These are phyloP conservation scores for Pulveroboletus sp. DNA, from an alignment of 768 basidiomycete species.

Conservation along the genomic window DNA sequence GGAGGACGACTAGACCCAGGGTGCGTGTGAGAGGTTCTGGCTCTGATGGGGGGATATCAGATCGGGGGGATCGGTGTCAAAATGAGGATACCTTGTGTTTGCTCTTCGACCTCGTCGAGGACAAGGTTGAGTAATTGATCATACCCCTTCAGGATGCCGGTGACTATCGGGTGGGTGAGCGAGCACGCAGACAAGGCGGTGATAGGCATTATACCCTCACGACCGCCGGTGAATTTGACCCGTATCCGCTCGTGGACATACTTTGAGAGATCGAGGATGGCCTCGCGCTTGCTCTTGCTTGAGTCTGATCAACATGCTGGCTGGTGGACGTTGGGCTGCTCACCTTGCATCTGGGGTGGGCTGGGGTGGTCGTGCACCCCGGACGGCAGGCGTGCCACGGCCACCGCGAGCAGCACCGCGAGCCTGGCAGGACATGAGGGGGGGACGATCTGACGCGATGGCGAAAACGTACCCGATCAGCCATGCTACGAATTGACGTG, in stretches of 20 bases:
- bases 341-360: slow-evolving; percentile 26
- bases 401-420: slow-evolving; percentile 55
- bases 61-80: slow-evolving; percentile 11
- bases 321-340: slow-evolving; percentile 7
- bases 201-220: slow-evolving; percentile 72
- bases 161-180: slow-evolving; percentile 50
- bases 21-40: slow-evolving; percentile 60
- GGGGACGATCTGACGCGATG: slow-evolving; percentile 11
- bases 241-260: slow-evolving; percentile 90
- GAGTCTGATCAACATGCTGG: slow-evolving; percentile 29
- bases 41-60: slow-evolving; percentile 38
- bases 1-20: slow-evolving; percentile 84
- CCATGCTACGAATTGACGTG: slow-evolving; percentile 27
- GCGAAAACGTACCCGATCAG: slow-evolving; percentile 30
- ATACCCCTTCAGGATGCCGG: slow-evolving; percentile 90
- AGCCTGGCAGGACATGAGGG: slow-evolving; percentile 42
- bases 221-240: slow-evolving; percentile 97
- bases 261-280: slow-evolving; percentile 92
- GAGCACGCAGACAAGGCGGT: background rate
- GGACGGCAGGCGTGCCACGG: slow-evolving; percentile 36
- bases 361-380: slow-evolving; percentile 18
- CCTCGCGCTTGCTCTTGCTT: slow-evolving; percentile 68
- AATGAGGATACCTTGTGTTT: slow-evolving; percentile 54
- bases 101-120: slow-evolving; percentile 91
- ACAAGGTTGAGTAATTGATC: slow-evolving; percentile 97